Percentiles rank a stretch among this genome's conserved stretches.
Evolutionary conservation across 140 eudicot species (phyloP).

Genomic region (Stevia rebaudiana): DNA sequence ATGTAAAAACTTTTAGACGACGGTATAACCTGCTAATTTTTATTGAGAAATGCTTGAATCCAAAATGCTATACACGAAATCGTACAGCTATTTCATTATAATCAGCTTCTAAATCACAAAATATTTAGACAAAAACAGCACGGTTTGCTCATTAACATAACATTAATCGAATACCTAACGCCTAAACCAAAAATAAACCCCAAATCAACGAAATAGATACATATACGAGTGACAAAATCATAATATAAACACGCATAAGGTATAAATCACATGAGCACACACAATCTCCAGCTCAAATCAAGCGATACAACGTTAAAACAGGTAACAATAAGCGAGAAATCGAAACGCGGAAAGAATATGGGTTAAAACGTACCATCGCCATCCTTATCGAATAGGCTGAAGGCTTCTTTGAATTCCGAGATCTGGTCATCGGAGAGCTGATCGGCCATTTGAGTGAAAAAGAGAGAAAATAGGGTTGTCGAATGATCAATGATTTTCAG

Average conservation of each 20-base stretch:
- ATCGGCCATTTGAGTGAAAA: slow-evolving; percentile 33
- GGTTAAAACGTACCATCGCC: slow-evolving; percentile 32
- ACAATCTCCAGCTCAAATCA: background rate
- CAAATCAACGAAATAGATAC: background rate
- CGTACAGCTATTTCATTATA: background rate
- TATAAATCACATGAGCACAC: background rate
- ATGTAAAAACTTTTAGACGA: background rate
- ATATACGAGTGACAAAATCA: background rate
- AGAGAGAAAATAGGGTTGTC: slow-evolving; percentile 14
- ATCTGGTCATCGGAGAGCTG: slow-evolving; percentile 47
- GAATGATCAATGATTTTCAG: slow-evolving; percentile 20
- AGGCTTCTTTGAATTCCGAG: slow-evolving; percentile 43
- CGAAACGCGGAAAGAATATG: background rate
- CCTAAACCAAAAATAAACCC: slow-evolving; percentile 14
- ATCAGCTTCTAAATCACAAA: slow-evolving; percentile 1
- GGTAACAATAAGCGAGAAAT: background rate
- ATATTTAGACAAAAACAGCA: background rate
- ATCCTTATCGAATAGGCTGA: slow-evolving; percentile 47
- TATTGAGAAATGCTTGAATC: background rate
- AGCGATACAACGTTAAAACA: background rate
- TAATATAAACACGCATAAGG: too few relatives aligned
- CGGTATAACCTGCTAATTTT: background rate
- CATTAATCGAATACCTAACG: background rate
- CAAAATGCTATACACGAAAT: slow-evolving; percentile 8
- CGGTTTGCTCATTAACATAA: background rate